Percentiles rank a stretch among this genome's conserved stretches.
Conservation (phyloP, 306 rosid genomes). For the Vicia faba region DNA sequence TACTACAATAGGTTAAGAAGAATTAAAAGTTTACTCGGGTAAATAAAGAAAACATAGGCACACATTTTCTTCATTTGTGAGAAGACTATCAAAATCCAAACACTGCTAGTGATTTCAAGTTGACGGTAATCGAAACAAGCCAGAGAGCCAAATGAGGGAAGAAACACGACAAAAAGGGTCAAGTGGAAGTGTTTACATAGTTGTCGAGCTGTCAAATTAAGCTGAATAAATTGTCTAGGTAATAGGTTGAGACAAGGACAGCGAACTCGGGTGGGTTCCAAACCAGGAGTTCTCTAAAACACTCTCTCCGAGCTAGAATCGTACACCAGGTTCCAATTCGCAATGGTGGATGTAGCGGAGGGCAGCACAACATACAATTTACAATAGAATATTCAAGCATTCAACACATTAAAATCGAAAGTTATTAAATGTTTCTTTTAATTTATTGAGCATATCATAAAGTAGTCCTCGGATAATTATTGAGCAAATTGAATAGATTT, state of each 20-base stretch:
- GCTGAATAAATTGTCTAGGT: constrained; percentile 93
- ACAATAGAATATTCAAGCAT: background rate
- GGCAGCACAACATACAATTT: constrained; percentile 51
- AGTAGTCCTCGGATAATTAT: background rate
- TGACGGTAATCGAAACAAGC: constrained; percentile 9
- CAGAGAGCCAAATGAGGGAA: background rate
- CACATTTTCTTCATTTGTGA: background rate
- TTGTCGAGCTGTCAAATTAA: constrained; percentile 90
- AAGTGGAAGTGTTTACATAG: constrained; percentile 50
- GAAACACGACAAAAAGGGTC: background rate
- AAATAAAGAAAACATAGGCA: background rate
- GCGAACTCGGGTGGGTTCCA: constrained; percentile 90
- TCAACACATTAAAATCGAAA: background rate
- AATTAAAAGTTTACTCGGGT: background rate
- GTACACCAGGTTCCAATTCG: constrained; percentile 83
- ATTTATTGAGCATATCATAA: background rate
- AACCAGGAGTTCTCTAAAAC: constrained; percentile 72
- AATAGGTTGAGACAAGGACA: constrained; percentile 73
- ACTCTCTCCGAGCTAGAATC: constrained; percentile 60
- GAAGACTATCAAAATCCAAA: background rate
- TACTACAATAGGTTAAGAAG: background rate
- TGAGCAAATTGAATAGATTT: background rate
- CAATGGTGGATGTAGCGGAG: constrained; percentile 41
- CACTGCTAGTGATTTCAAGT: background rate
- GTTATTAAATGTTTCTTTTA: background rate